Evolutionary conservation across 371 early-diverging fungal genomes (phyloP).

Genomic region (Conidiobolus incongruus): DNA sequence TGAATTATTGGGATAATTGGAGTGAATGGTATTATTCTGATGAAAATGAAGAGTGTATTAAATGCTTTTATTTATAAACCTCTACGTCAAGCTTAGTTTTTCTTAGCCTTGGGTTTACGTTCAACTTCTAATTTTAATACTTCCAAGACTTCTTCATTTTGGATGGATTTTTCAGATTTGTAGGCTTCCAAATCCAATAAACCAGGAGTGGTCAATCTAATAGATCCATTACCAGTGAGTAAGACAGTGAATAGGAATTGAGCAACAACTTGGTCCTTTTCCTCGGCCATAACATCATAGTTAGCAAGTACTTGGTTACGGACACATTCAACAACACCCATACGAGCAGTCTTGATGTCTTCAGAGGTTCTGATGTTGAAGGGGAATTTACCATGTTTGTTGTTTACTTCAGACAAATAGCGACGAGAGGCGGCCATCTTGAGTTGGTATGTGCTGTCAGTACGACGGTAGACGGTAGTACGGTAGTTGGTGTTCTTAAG

Average conservation of each 20-base stretch:
- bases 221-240: slow-evolving; percentile 62
- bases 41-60: no score
- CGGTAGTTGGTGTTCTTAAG: slow-evolving; percentile 38
- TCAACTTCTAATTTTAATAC: slow-evolving; percentile 28
- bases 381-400: slow-evolving; percentile 69
- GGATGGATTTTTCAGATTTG: slow-evolving; percentile 52
- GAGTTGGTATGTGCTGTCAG: slow-evolving; percentile 55
- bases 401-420: slow-evolving; percentile 49
- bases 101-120: slow-evolving; percentile 17
- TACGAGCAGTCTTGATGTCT: slow-evolving; percentile 72
- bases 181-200: slow-evolving; percentile 35
- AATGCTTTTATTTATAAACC: no score
- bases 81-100: no score
- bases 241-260: slow-evolving; percentile 80
- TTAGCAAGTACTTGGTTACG: slow-evolving; percentile 60
- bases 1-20: no score
- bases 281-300: slow-evolving; percentile 66
- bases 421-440: slow-evolving; percentile 73
- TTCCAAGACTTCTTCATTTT: slow-evolving; percentile 39
- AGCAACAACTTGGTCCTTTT: slow-evolving; percentile 60
- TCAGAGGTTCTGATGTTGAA: slow-evolving; percentile 34
- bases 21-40: no score
- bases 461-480: slow-evolving; percentile 85
- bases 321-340: slow-evolving; percentile 81
- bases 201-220: slow-evolving; percentile 42